Evolutionary conservation across 2,329 filamentous ascomycete genomes (phyloP).

Genomic region (Colletotrichum sojae): DNA sequence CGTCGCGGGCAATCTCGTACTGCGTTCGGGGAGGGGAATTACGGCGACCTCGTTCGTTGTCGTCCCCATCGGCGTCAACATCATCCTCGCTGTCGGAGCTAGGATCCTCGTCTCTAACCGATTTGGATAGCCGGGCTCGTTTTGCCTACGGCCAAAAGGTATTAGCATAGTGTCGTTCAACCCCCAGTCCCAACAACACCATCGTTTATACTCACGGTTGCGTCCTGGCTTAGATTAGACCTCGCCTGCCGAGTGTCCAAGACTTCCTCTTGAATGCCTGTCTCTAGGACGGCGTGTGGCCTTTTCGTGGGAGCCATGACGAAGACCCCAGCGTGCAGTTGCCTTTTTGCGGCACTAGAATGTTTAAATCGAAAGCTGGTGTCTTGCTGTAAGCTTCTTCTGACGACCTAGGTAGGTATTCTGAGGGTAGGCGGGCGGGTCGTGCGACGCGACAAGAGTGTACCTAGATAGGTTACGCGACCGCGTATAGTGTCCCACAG

Average conservation of each 20-base stretch:
- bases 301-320: conserved; percentile 58
- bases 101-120: conserved; percentile 35
- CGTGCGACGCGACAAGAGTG: no score
- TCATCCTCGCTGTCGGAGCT: conserved; percentile 46
- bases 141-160: conserved; percentile 46
- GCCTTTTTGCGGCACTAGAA: no score
- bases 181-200: not conserved
- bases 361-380: no score
- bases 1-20: conserved; percentile 74
- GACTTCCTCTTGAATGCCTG: conserved; percentile 47
- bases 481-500: no score
- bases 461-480: no score
- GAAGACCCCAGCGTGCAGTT: no score
- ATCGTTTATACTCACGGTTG: conserved; percentile 52
- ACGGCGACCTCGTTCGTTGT: conserved; percentile 45
- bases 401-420: no score
- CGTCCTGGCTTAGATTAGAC: conserved; percentile 55
- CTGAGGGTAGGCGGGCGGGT: no score
- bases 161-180: not conserved
- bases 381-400: no score
- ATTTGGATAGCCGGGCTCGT: conserved; percentile 51
- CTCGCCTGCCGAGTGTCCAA: conserved; percentile 56
- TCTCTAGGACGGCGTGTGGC: conserved; percentile 53
- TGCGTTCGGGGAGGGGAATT: conserved; percentile 67
- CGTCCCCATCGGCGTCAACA: conserved; percentile 48